These are phyloP conservation scores for Boletus calvinii DNA, from an alignment of 1,284 basidiomycete genomes.

Conservation along the genomic window DNA sequence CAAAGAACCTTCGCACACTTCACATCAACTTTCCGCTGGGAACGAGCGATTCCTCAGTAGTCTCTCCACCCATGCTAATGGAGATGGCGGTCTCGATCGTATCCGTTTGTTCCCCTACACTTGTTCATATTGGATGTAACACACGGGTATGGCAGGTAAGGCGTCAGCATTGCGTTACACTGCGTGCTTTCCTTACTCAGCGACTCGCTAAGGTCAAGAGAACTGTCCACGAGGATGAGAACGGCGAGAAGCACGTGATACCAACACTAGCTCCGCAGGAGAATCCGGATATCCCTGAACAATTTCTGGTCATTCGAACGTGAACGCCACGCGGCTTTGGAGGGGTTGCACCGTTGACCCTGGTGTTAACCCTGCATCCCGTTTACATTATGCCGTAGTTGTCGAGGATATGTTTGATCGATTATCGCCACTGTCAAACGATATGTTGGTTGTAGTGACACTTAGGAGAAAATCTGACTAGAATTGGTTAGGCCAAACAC, in stretches of 20 bases:
- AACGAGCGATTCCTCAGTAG: constrained; percentile 7
- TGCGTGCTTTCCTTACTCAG: constrained; percentile 1
- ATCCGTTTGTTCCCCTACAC: constrained; percentile 40
- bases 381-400: not conserved
- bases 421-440: not conserved
- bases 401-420: not conserved
- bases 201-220: constrained; percentile 48
- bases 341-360: not conserved
- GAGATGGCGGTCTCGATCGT: constrained; percentile 41
- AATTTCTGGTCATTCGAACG: constrained; percentile 62
- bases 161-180: not conserved
- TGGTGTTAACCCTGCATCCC: not conserved
- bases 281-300: constrained; percentile 65
- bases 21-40: constrained; percentile 33
- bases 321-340: constrained; percentile 10
- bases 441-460: not conserved
- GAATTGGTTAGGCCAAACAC: constrained; percentile 30
- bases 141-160: constrained; percentile 51
- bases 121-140: constrained; percentile 53
- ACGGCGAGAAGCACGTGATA: constrained; percentile 38
- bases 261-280: constrained; percentile 54
- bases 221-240: constrained; percentile 35
- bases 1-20: constrained; percentile 32
- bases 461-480: not conserved
- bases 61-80: constrained; percentile 30